A percentile compares a stretch with the other conserved stretches of the same genome.
These are phyloP conservation scores for Pythium phragmiticola DNA, from an alignment of 352 stramenopile genomes.

Conservation along the genomic window DNA sequence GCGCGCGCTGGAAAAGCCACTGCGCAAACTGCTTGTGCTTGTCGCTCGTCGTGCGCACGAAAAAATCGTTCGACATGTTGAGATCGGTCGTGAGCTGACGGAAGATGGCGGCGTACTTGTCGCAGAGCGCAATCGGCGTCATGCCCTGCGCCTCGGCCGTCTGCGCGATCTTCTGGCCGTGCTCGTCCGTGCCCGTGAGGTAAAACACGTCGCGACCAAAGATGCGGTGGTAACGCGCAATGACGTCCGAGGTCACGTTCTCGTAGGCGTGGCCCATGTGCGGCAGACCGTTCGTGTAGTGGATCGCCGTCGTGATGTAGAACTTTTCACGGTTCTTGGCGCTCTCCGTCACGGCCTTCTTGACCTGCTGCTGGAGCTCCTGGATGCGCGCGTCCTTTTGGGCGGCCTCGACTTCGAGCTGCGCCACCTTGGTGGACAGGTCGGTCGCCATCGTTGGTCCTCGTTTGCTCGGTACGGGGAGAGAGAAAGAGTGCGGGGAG, in stretches of 20 bases:
- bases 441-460: conserved; percentile 20
- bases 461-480: neutral
- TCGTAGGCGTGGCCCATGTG: conserved; percentile 99
- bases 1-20: conserved; percentile 92
- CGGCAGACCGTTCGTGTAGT: conserved; percentile 97
- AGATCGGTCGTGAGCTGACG: conserved; percentile 84
- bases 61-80: conserved; percentile 89
- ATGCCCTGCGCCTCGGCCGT: conserved; percentile 91
- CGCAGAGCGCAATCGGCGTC: conserved; percentile 94
- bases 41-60: conserved; percentile 95
- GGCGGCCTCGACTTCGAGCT: conserved; percentile 43
- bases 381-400: conserved; percentile 50
- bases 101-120: conserved; percentile 92
- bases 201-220: conserved; percentile 87
- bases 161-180: conserved; percentile 99
- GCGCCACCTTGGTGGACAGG: conserved; percentile 37
- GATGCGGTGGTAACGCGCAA: conserved; percentile 93
- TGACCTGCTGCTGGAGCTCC: conserved; percentile 59
- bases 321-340: conserved; percentile 74
- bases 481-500: neutral
- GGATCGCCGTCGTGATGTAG: conserved; percentile 99
- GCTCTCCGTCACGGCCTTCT: conserved; percentile 41
- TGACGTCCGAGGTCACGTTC: conserved; percentile 95
- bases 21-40: conserved; percentile 94
- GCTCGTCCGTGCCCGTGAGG: conserved; percentile 95